A percentile compares a stretch with the other conserved stretches of the same genome.
phyloP scores from a whole-genome alignment of 2,329 filamentous ascomycete species.

The Daldinia sp. region DNA sequence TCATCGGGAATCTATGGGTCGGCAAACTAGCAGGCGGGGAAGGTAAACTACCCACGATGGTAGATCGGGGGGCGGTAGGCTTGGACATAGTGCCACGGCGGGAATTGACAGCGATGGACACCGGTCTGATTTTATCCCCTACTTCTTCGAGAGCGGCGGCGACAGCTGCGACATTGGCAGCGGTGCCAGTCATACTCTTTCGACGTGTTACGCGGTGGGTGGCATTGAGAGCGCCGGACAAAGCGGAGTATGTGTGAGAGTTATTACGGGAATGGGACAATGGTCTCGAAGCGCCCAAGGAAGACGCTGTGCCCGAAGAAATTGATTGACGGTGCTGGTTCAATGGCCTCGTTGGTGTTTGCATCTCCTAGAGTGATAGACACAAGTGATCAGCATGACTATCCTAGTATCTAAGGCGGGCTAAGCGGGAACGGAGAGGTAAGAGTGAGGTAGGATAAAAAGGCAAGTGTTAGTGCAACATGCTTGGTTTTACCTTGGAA shows the following conservation, averaged over 20 bases:
- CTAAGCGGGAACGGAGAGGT: slow-evolving; percentile 30
- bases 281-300: slow-evolving; percentile 65
- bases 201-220: slow-evolving; percentile 88
- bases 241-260: slow-evolving; percentile 82
- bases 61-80: slow-evolving; percentile 60
- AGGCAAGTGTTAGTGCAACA: slow-evolving; percentile 37
- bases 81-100: slow-evolving; percentile 77
- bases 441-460: slow-evolving; percentile 41
- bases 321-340: slow-evolving; percentile 68
- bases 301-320: slow-evolving; percentile 65
- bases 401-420: slow-evolving; percentile 42
- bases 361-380: slow-evolving; percentile 63
- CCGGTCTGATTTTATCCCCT: slow-evolving; percentile 63
- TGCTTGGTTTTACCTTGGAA: slow-evolving; percentile 64
- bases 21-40: slow-evolving; percentile 75
- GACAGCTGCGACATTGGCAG: slow-evolving; percentile 76
- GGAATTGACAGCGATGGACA: slow-evolving; percentile 64
- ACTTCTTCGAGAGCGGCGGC: slow-evolving; percentile 76
- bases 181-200: slow-evolving; percentile 87
- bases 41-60: slow-evolving; percentile 65
- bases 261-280: slow-evolving; percentile 73
- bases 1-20: slow-evolving; percentile 60
- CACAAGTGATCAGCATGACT: slow-evolving; percentile 50
- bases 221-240: slow-evolving; percentile 78
- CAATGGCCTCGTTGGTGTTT: slow-evolving; percentile 72